phyloP scores from a whole-genome alignment of 2,329 filamentous ascomycete species.

The Aspergillus sp. region DNA sequence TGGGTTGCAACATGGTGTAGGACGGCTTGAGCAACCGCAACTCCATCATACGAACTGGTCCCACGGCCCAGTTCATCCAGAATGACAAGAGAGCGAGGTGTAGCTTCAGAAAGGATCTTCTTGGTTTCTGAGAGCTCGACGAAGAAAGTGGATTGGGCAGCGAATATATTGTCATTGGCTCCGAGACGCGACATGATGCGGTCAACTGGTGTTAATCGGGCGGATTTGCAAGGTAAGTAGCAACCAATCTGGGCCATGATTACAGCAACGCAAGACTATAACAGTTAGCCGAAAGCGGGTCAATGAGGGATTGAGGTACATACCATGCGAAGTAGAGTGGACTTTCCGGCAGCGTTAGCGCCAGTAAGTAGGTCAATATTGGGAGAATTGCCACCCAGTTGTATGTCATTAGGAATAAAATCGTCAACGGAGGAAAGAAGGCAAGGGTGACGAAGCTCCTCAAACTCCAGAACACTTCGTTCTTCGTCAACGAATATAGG shows the following conservation, averaged over 20 bases:
- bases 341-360: slow-evolving; percentile 96
- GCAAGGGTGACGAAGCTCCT: slow-evolving; percentile 90
- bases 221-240: slow-evolving; percentile 80
- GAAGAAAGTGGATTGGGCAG: slow-evolving; percentile 96
- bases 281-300: slow-evolving; percentile 11
- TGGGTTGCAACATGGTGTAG: slow-evolving; percentile 95
- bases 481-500: slow-evolving; percentile 84
- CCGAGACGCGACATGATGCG: slow-evolving; percentile 98
- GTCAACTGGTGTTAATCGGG: slow-evolving; percentile 84
- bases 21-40: slow-evolving; percentile 93
- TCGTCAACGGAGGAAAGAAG: slow-evolving; percentile 86
- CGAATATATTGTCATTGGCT: slow-evolving; percentile 98
- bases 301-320: slow-evolving; percentile 29
- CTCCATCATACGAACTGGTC: slow-evolving; percentile 92
- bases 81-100: slow-evolving; percentile 90
- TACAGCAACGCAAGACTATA: slow-evolving; percentile 84
- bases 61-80: slow-evolving; percentile 94
- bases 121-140: slow-evolving; percentile 97
- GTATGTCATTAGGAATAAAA: slow-evolving; percentile 95
- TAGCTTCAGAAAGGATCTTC: slow-evolving; percentile 94
- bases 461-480: slow-evolving; percentile 84
- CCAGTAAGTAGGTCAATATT: slow-evolving; percentile 93
- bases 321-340: slow-evolving; percentile 92
- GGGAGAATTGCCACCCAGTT: slow-evolving; percentile 73
- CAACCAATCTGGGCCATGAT: slow-evolving; percentile 98